These are phyloP conservation scores for Nannochloropsis oceanica DNA, from an alignment of 108 stramenopile genomes.

Conservation along the genomic window DNA sequence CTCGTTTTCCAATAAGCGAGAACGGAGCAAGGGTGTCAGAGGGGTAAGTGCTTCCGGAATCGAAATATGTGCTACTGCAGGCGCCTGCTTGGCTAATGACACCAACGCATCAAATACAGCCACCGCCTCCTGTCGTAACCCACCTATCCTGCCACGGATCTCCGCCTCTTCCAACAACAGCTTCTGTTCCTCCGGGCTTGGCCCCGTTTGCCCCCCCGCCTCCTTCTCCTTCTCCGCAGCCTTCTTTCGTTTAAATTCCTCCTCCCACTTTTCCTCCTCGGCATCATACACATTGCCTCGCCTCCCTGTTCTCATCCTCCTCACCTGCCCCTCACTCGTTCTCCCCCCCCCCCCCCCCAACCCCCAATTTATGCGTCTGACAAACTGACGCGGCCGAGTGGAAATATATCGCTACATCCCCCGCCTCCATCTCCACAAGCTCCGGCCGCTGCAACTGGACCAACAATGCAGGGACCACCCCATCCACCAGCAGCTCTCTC, in stretches of 20 bases:
- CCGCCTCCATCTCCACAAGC: not conserved
- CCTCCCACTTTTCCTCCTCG: not conserved
- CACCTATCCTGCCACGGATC: conserved; percentile 1
- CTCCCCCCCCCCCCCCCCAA: not conserved
- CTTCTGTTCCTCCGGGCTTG: not conserved
- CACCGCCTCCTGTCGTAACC: not conserved
- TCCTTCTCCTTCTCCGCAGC: not conserved
- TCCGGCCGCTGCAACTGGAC: not conserved
- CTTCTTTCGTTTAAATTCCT: not conserved
- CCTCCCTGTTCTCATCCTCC: not conserved
- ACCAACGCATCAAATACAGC: conserved; percentile 5
- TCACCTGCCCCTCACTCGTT: not conserved
- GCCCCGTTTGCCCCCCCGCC: not conserved
- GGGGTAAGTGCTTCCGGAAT: conserved; percentile 17
- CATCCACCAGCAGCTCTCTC: not conserved
- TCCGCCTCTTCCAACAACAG: conserved; percentile 12
- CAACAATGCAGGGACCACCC: not conserved
- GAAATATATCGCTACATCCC: not conserved
- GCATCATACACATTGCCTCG: not conserved
- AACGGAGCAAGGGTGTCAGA: conserved; percentile 9
- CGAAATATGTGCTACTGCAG: not conserved
- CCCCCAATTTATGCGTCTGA: not conserved
- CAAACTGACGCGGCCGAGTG: not conserved
- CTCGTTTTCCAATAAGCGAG: conserved; percentile 1
- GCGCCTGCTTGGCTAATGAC: not conserved